phyloP scores from a whole-genome alignment of 2,329 filamentous ascomycete genomes.

The Fusarium equiseti region DNA sequence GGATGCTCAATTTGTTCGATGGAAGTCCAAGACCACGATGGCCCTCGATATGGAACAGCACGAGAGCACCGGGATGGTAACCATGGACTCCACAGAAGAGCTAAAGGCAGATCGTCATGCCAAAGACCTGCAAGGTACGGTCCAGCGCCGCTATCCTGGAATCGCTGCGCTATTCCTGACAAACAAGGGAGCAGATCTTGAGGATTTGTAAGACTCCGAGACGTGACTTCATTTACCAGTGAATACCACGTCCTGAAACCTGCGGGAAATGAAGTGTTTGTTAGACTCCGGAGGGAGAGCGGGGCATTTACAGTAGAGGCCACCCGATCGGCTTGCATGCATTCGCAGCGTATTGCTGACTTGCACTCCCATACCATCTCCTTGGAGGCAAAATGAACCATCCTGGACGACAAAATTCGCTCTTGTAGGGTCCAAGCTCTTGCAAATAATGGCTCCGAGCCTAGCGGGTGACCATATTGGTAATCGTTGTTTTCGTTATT shows the following conservation, averaged over 20 bases:
- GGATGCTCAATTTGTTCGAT: too few relatives aligned
- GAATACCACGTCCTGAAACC: neutral
- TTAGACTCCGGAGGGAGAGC: neutral
- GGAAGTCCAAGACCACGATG: neutral
- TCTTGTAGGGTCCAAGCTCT: neutral
- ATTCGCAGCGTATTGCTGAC: neutral
- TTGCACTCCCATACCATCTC: neutral
- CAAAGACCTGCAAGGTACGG: neutral
- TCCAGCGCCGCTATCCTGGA: neutral
- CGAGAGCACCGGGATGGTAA: neutral
- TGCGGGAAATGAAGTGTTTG: neutral
- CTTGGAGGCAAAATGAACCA: neutral
- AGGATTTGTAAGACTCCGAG: neutral
- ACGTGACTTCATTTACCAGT: rapidly evolving
- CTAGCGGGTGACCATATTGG: neutral
- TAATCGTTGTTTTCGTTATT: neutral
- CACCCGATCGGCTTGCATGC: neutral
- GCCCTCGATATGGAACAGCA: neutral
- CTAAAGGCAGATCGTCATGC: too few relatives aligned
- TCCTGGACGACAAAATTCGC: neutral
- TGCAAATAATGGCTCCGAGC: neutral
- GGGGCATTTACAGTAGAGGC: neutral
- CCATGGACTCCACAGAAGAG: neutral
- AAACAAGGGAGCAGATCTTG: neutral
- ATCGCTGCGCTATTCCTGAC: neutral